These are phyloP conservation scores for Sporothrix pallida DNA, from an alignment of 2,329 filamentous ascomycete genomes.

Conservation along the genomic window DNA sequence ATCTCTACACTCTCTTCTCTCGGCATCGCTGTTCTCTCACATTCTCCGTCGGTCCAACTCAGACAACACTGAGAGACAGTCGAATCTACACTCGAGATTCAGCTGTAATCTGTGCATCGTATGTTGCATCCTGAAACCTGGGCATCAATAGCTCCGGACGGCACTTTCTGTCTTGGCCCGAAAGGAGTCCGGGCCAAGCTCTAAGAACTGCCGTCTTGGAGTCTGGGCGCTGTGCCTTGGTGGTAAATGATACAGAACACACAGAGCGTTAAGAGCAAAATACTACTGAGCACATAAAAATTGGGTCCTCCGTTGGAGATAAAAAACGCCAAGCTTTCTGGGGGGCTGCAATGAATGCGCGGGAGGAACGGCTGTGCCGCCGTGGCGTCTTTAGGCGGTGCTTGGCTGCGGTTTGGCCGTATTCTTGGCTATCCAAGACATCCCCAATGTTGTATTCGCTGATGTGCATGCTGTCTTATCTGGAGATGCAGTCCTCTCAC, in stretches of 20 bases:
- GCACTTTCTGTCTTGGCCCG: background rate
- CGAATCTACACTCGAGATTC: too few relatives aligned
- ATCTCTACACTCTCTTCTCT: too few relatives aligned
- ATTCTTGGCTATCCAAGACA: background rate
- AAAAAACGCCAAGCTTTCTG: slow-evolving; percentile 16
- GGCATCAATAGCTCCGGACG: background rate
- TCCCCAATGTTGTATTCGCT: background rate
- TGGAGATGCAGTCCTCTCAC: too few relatives aligned
- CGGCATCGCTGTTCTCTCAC: background rate
- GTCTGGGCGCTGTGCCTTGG: too few relatives aligned
- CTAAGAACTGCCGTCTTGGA: background rate
- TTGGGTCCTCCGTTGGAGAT: background rate
- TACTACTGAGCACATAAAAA: background rate
- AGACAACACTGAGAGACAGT: too few relatives aligned
- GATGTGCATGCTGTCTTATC: background rate
- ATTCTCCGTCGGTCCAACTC: background rate
- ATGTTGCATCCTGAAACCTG: background rate
- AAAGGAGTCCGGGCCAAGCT: background rate
- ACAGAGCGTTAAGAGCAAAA: background rate
- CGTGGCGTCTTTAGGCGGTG: background rate
- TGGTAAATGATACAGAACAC: too few relatives aligned
- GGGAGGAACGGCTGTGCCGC: background rate
- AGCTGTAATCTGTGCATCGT: too few relatives aligned
- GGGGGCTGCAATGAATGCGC: slow-evolving; percentile 1
- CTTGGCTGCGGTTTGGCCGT: background rate